Evolutionary conservation across 306 rosid genomes (phyloP).

Genomic region (Lupinus albus): DNA sequence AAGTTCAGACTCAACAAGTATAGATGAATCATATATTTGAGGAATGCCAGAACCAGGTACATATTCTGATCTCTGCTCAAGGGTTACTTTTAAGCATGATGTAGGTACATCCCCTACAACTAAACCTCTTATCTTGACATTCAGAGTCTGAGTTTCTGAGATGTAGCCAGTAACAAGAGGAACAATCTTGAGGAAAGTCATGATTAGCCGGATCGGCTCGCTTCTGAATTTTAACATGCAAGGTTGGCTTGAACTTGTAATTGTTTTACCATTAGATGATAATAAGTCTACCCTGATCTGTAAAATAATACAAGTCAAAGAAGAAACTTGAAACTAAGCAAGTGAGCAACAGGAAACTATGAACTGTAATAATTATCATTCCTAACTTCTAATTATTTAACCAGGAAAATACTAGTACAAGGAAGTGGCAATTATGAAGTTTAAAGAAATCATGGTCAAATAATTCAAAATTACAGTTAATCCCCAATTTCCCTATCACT

Average conservation of each 20-base stretch:
- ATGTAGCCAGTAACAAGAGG: slow-evolving; percentile 73
- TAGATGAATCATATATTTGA: slow-evolving; percentile 69
- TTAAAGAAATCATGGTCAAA: slow-evolving; percentile 11
- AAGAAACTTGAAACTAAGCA: slow-evolving; percentile 35
- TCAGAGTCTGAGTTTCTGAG: slow-evolving; percentile 76
- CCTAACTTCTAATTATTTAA: slow-evolving; percentile 9
- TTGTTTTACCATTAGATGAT: slow-evolving; percentile 62
- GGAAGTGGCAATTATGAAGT: slow-evolving; percentile 17
- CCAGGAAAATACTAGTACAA: slow-evolving; percentile 1
- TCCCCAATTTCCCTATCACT: slow-evolving; percentile 20
- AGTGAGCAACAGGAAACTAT: slow-evolving; percentile 22
- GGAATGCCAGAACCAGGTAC: slow-evolving; percentile 84
- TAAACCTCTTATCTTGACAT: slow-evolving; percentile 69
- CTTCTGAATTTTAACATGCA: slow-evolving; percentile 79
- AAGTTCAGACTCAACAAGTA: slow-evolving; percentile 66
- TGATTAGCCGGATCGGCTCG: slow-evolving; percentile 70
- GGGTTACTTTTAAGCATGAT: slow-evolving; percentile 71
- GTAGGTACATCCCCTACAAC: slow-evolving; percentile 64
- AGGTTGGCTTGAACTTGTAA: slow-evolving; percentile 74
- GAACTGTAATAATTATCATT: slow-evolving; percentile 25
- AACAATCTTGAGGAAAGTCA: slow-evolving; percentile 66
- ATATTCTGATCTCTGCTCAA: slow-evolving; percentile 85
- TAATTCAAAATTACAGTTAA: slow-evolving; percentile 9
- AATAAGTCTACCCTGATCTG: slow-evolving; percentile 76
- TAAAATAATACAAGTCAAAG: slow-evolving; percentile 32